A percentile compares a stretch with the other conserved stretches of the same genome.
Conservation (phyloP, 768 basidiomycete genomes). For the Lactifluus piperatus region DNA sequence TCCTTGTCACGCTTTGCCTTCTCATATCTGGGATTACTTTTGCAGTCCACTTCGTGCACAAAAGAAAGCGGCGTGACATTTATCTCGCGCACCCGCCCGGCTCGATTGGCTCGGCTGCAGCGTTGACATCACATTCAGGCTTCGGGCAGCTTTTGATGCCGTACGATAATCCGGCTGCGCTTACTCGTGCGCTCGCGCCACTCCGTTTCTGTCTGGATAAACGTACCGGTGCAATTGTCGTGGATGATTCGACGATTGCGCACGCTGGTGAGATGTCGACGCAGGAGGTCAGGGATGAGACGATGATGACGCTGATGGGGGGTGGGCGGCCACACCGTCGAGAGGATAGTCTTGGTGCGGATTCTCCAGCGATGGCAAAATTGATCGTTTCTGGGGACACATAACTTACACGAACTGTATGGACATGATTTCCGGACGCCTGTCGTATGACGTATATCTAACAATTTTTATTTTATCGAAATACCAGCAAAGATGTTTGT, state of each 20-base stretch:
- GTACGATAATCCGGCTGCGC: neutral
- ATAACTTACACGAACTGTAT: no score
- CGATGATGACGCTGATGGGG: constrained; percentile 15
- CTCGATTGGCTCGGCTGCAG: constrained; percentile 3
- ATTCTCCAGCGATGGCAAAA: no score
- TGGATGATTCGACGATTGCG: constrained; percentile 8
- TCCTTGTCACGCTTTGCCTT: constrained; percentile 39
- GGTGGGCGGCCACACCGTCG: neutral
- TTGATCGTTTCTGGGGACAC: no score
- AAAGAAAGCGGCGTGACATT: constrained; percentile 3
- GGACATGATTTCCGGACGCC: no score
- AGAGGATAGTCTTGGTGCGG: neutral
- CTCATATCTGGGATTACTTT: constrained; percentile 40
- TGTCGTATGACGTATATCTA: no score
- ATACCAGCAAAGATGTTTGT: no score
- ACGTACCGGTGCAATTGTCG: constrained; percentile 19
- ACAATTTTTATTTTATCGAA: no score
- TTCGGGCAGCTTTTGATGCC: constrained; percentile 18
- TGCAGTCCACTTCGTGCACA: constrained; percentile 38
- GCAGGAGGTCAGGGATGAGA: constrained; percentile 1
- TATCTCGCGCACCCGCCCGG: constrained; percentile 14
- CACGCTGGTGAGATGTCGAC: neutral
- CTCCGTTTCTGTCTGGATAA: constrained; percentile 18
- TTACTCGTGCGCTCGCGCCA: constrained; percentile 4
- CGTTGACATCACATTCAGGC: constrained; percentile 18